phyloP scores from a whole-genome alignment of 495 filamentous ascomycete genomes.

The Annulohypoxylon moriforme region DNA sequence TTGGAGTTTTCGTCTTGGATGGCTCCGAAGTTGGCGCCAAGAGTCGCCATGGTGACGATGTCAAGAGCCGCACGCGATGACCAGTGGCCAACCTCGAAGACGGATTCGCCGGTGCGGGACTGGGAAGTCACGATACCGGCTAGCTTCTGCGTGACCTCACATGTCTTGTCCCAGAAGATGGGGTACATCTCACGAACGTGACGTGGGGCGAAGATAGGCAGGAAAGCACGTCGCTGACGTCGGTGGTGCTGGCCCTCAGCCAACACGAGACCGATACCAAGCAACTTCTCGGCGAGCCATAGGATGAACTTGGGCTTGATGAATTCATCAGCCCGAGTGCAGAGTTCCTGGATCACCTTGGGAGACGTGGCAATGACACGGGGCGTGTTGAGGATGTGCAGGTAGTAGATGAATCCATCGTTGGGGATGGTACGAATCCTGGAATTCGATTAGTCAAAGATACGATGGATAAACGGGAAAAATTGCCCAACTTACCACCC shows the following conservation, averaged over 20 bases:
- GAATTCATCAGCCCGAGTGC: conserved; percentile 72
- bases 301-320: conserved; percentile 66
- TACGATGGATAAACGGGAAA: neutral
- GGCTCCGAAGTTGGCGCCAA: conserved; percentile 16
- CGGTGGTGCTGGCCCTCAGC: conserved; percentile 78
- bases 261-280: conserved; percentile 71
- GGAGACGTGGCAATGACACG: conserved; percentile 65
- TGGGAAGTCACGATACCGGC: conserved; percentile 7
- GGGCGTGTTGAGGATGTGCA: conserved; percentile 66
- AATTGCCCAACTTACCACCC: conserved; percentile 14
- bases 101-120: conserved; percentile 1
- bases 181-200: conserved; percentile 78
- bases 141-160: conserved; percentile 29
- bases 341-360: conserved; percentile 63
- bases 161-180: conserved; percentile 70
- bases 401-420: conserved; percentile 73
- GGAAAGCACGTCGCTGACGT: conserved; percentile 71
- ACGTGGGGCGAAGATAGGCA: conserved; percentile 74
- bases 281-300: conserved; percentile 59
- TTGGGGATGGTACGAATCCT: conserved; percentile 70
- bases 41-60: conserved; percentile 22
- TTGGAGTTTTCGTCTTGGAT: conserved; percentile 23
- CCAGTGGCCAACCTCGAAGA: conserved; percentile 20
- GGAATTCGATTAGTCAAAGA: neutral
- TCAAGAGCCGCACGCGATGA: conserved; percentile 15